These are phyloP conservation scores for Pestalotiopsis sp. DNA, from an alignment of 2,329 filamentous ascomycete genomes.

Conservation along the genomic window DNA sequence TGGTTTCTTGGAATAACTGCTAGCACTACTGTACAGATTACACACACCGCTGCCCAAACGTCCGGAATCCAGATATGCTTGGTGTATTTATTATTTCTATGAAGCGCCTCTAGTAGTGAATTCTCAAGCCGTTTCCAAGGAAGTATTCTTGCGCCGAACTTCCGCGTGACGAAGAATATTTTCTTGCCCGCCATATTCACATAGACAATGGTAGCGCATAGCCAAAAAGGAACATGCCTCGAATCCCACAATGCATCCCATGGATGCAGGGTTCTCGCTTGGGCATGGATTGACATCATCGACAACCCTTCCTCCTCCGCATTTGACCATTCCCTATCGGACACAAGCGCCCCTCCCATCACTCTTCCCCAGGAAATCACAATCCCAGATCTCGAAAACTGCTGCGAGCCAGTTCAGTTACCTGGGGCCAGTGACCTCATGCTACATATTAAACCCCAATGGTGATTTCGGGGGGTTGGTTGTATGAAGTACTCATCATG, in stretches of 20 bases:
- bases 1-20: no score
- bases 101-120: no score
- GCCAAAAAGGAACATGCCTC: neutral
- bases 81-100: no score
- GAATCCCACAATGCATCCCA: neutral
- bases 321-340: neutral
- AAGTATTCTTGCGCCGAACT: neutral
- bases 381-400: neutral
- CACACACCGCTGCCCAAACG: no score
- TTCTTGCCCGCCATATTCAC: neutral
- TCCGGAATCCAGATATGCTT: no score
- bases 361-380: neutral
- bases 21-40: no score
- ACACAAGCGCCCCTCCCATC: neutral
- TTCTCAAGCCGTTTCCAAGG: no score
- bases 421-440: neutral
- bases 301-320: neutral
- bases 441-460: neutral
- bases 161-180: neutral
- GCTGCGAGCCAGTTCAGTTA: neutral
- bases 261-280: conserved; percentile 7
- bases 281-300: conserved; percentile 12
- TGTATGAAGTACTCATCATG: neutral
- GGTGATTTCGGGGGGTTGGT: neutral
- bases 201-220: neutral